Conservation (phyloP, 352 stramenopile genomes). For the Thraustochytrium striatum region DNA sequence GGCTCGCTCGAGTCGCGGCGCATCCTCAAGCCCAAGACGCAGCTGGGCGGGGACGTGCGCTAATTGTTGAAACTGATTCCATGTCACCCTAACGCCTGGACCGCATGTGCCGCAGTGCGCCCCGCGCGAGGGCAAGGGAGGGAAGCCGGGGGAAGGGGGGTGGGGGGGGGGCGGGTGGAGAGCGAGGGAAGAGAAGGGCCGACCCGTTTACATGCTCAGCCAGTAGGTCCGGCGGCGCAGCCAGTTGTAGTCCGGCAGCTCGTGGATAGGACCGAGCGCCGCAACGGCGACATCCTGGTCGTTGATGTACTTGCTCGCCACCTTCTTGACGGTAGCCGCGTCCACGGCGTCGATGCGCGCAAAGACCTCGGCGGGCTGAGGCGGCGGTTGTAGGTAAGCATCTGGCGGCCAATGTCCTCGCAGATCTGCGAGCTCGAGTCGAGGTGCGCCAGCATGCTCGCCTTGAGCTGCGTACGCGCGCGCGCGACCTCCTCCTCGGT, state of each 20-base stretch:
- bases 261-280: slow-evolving; percentile 93
- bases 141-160: background rate
- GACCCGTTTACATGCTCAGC: slow-evolving; percentile 59
- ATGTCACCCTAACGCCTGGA: too few species aligned
- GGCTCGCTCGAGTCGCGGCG: slow-evolving; percentile 18
- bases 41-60: slow-evolving; percentile 17
- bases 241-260: slow-evolving; percentile 99
- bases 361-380: slow-evolving; percentile 99
- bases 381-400: slow-evolving; percentile 76
- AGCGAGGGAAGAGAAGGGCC: background rate
- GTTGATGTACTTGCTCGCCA: slow-evolving; percentile 82
- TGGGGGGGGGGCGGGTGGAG: background rate
- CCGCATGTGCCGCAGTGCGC: too few species aligned
- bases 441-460: slow-evolving; percentile 98
- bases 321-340: slow-evolving; percentile 81
- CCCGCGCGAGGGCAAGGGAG: too few species aligned
- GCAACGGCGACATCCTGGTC: slow-evolving; percentile 98
- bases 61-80: too few species aligned
- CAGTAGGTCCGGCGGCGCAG: slow-evolving; percentile 98
- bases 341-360: slow-evolving; percentile 96
- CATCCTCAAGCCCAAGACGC: slow-evolving; percentile 44
- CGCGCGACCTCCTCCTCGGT: slow-evolving; percentile 89
- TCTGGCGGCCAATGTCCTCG: slow-evolving; percentile 98
- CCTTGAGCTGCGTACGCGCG: slow-evolving; percentile 98
- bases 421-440: slow-evolving; percentile 95